Percentiles rank a stretch among this genome's conserved stretches.
Evolutionary conservation across 2,329 filamentous ascomycete genomes (phyloP).

Genomic region (Ophiocordyceps polyrhachis-furcata): DNA sequence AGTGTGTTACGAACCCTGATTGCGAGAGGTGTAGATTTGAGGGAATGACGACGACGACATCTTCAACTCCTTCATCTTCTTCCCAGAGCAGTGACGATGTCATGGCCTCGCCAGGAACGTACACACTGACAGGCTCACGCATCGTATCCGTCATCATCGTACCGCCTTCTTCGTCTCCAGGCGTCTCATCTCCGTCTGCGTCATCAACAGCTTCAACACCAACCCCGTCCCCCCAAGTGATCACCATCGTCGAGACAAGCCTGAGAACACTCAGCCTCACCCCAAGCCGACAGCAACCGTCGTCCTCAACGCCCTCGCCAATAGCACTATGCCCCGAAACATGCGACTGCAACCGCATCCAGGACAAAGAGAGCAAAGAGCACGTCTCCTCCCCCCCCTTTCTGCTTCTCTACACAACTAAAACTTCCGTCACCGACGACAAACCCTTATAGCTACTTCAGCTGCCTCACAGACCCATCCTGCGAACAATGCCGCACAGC

Average conservation of each 20-base stretch:
- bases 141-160: constrained; percentile 2
- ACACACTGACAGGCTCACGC: constrained; percentile 1
- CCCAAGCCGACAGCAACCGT: neutral
- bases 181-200: too few species aligned
- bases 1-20: constrained; percentile 14
- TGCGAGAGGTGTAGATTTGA: constrained; percentile 10
- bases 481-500: neutral
- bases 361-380: neutral
- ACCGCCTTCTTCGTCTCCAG: neutral
- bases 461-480: neutral
- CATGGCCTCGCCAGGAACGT: constrained; percentile 1
- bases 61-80: neutral
- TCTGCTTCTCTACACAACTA: too few species aligned
- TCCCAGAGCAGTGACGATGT: neutral
- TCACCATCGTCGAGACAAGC: constrained; percentile 2
- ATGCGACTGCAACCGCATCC: neutral
- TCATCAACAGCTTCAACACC: neutral
- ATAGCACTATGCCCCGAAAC: neutral
- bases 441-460: neutral
- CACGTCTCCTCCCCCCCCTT: neutral
- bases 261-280: neutral
- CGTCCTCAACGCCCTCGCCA: neutral
- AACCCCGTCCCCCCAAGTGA: neutral
- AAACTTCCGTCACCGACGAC: too few species aligned
- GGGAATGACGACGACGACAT: neutral